Evolutionary conservation across 345 rosid species (phyloP), one percentile per base, ranked within the genome.

Genomic region (Triadica sebifera): DNA sequence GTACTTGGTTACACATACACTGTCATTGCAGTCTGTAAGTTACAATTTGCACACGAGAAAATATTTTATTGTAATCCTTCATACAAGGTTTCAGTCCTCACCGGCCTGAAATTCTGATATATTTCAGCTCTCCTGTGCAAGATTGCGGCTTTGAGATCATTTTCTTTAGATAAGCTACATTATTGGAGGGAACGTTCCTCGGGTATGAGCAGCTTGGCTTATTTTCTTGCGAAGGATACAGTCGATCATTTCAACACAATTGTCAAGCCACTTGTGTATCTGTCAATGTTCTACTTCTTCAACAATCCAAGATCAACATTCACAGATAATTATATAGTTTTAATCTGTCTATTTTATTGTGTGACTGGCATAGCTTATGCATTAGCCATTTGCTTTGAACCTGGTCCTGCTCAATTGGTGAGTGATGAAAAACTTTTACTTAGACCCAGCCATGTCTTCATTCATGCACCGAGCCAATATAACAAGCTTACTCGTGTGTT

Each of bases 211-310:
- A 87, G 96, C 85, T 75, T 96, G 45, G 99, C 99, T 78, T 86
- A 91, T 79, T 96, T 96, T 81, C 79, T 91, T 25, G 82, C 99
- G 0, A 96, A 96, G 83, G 98, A 96, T 81, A 90, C 99, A 16
- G 79, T 90, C 13, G 99, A 96, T 81, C 95, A 88, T 75, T 91
- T 96, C 89, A 96, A 90, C 75, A 91, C 92, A 66, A 46, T 91
- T 50, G 82, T 96, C 82, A 96, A 87, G 82, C 99, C 99, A 11
- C 82, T 93, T 12, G 97, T 93, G 75, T 91, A 89, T 78, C 87
- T 93, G 65, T 93, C 99, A 13, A 96, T 96, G 99, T 91, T 93
- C 84, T 96, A 93, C 87, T 96, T 88, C 90, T 96, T 91, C 93
- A 96, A 93, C 89, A 93, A 89, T 75, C 99, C 97, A 10, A 82